Base-by-base conservation (phyloP, 306 rosid genomes). In the Glycine soja region DNA sequence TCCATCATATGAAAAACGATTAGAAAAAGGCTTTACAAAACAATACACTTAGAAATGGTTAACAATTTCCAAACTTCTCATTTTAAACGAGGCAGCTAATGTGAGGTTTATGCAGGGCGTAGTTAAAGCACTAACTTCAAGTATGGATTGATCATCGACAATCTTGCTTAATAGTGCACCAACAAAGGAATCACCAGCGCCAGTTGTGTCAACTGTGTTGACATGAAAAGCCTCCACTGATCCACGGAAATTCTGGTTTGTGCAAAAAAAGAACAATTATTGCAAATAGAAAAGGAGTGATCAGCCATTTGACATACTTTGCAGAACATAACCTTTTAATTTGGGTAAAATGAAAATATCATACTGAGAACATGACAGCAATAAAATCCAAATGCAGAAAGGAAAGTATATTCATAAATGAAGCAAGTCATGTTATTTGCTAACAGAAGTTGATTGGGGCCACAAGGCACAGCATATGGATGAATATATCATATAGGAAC, bases 121-220 rank as follows among this genome's bases (percentile, higher is more conserved):
- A 72, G 43, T 3, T n/a, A 19, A 45, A 24, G 43, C 62, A 77
- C 88, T 82, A 82, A 93, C 99, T 56, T 90, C 90, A 59, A 95
- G 92, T 40, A 95, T 80, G 51, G 99, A 89, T 73, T 89, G 97
- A 79, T 95, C 98, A 58, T 93, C 99, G 0, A 95, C 99, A 64
- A 95, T 87, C 82, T 91, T 95, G 82, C 72, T 36, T 43, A 95
- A 81, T 2, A 95, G 71, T 7, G 99, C 98, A 53, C 99, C 99
- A 6, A 93, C 92, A 72, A 90, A 95, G 3, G 99, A 61, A 86
- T 95, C 99, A 38, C 99, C 99, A 7, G 99, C 99, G 7, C 99
- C 99, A 12, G 99, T 95, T 32, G 99, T 95, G 63, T 95, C 99
- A 19, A 93, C 88, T 1, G 98, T 61, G 4, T 85, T 85, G 4